phyloP scores from a whole-genome alignment of 805 yeast genomes.

The Zygoascus ofunaensis region DNA sequence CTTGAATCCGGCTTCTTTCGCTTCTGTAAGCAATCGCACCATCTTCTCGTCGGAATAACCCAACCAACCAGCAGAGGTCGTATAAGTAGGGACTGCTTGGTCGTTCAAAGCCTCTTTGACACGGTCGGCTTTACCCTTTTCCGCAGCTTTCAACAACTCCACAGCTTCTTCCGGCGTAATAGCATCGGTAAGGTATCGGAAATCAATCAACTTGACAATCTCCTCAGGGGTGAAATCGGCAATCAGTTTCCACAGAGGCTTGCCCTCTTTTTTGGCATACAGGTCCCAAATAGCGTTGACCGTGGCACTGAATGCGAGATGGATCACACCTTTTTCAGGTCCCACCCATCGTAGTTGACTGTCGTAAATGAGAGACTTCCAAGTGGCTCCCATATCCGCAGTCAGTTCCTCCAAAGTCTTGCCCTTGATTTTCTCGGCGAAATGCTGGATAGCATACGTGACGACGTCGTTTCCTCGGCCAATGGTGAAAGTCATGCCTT shows the following conservation, averaged over 20 bases:
- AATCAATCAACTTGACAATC: slow-evolving; percentile 34
- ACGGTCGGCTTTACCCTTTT: slow-evolving; percentile 28
- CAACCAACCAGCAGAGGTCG: slow-evolving; percentile 40
- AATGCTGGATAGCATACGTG: slow-evolving; percentile 29
- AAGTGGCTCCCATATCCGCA: slow-evolving; percentile 33
- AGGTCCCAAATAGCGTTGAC: slow-evolving; percentile 38
- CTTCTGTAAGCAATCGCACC: slow-evolving; percentile 27
- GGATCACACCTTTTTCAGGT: slow-evolving; percentile 38
- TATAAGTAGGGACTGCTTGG: slow-evolving; percentile 36
- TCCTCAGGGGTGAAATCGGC: slow-evolving; percentile 37
- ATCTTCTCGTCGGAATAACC: slow-evolving; percentile 36
- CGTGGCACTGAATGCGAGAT: slow-evolving; percentile 34
- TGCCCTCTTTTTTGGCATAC: slow-evolving; percentile 33
- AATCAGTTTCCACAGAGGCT: slow-evolving; percentile 37
- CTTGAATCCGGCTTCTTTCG: slow-evolving; percentile 32
- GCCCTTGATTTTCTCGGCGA: slow-evolving; percentile 32
- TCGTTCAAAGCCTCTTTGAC: slow-evolving; percentile 27
- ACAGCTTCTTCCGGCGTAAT: slow-evolving; percentile 37
- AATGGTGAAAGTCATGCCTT: slow-evolving; percentile 37
- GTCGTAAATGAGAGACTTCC: slow-evolving; percentile 35
- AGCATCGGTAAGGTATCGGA: slow-evolving; percentile 36
- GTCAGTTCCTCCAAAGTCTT: slow-evolving; percentile 28
- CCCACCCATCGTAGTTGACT: slow-evolving; percentile 38
- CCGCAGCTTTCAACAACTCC: slow-evolving; percentile 25
- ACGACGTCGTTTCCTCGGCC: slow-evolving; percentile 34